A percentile compares a stretch with the other conserved stretches of the same genome.
Evolutionary conservation across 805 yeast species (phyloP).

Genomic region (Jamesozyma hellenica): DNA sequence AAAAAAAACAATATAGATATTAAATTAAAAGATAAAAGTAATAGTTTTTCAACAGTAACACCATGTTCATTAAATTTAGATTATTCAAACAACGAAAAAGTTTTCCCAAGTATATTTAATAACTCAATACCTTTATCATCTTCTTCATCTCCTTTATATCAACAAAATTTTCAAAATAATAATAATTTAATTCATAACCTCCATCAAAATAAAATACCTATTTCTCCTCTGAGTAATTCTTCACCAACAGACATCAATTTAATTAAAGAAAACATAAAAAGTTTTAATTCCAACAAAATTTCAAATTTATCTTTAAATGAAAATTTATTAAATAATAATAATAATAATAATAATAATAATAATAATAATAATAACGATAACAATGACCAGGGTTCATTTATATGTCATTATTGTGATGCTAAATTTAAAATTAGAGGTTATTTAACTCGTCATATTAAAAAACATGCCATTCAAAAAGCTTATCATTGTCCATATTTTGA

Average conservation of each 20-base stretch:
- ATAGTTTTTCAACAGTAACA: constrained; percentile 12
- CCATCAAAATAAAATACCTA: constrained; percentile 6
- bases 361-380: neutral
- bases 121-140: neutral
- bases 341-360: neutral
- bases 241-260: constrained; percentile 9
- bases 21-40: constrained; percentile 4
- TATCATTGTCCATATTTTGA: constrained; percentile 42
- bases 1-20: constrained; percentile 17
- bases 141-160: neutral
- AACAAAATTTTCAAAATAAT: neutral
- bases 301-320: neutral
- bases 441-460: constrained; percentile 82
- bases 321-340: neutral
- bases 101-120: constrained; percentile 7
- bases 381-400: constrained; percentile 25
- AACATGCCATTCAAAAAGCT: constrained; percentile 77
- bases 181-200: neutral
- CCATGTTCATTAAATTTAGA: constrained; percentile 24
- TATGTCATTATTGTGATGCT: constrained; percentile 71
- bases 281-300: neutral
- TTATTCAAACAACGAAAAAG: constrained; percentile 15
- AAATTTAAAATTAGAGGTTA: constrained; percentile 78
- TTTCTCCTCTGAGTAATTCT: constrained; percentile 16
- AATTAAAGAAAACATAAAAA: constrained; percentile 5